Percentiles rank a stretch among this genome's conserved stretches.
Conservation (phyloP, 306 rosid genomes). For the Fagus crenata region DNA sequence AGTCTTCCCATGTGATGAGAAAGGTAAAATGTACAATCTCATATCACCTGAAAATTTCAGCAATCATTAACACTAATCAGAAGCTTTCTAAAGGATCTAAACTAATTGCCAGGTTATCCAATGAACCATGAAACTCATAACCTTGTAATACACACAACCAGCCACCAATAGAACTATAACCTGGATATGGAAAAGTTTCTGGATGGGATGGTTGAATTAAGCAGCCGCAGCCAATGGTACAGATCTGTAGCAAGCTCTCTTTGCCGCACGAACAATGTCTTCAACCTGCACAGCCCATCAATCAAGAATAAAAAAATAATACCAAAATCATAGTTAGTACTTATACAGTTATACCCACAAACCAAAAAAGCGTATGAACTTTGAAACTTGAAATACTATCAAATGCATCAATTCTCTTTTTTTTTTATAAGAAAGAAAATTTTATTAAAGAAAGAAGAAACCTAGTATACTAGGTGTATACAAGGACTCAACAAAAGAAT, state of each 20-base stretch:
- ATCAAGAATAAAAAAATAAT: constrained; percentile 20
- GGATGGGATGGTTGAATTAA: constrained; percentile 34
- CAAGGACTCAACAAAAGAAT: no score
- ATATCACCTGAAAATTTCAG: constrained; percentile 45
- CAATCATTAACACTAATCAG: constrained; percentile 27
- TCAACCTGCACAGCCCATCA: constrained; percentile 60
- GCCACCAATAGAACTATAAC: constrained; percentile 39
- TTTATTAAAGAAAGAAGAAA: no score
- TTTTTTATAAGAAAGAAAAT: neutral
- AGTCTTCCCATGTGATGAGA: constrained; percentile 40
- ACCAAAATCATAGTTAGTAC: neutral
- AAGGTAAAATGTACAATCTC: constrained; percentile 43
- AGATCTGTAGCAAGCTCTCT: constrained; percentile 88
- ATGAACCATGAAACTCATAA: constrained; percentile 11
- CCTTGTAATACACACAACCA: neutral
- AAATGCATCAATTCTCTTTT: no score
- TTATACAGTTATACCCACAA: no score
- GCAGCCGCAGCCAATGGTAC: constrained; percentile 71
- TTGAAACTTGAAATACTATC: no score
- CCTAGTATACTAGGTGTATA: no score
- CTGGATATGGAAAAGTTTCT: constrained; percentile 26
- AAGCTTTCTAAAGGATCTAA: constrained; percentile 21
- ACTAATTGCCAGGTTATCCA: neutral
- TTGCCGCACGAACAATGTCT: constrained; percentile 94
- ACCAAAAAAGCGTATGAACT: no score